phyloP scores from a whole-genome alignment of 805 yeast species.

The Candida ascalaphidarum region DNA sequence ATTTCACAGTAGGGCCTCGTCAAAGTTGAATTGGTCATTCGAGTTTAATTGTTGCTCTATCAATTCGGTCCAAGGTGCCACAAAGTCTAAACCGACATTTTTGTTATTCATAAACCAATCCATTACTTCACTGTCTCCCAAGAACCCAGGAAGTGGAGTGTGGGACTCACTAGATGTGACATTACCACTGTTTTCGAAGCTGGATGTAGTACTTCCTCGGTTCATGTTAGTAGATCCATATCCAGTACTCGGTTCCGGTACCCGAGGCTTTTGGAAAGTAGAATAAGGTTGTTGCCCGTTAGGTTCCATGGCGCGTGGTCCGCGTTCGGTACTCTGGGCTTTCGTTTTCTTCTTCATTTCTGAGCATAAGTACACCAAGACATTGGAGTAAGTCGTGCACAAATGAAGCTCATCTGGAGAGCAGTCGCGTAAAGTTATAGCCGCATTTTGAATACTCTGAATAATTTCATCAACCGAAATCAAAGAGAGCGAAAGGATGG shows the following conservation, averaged over 20 bases:
- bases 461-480: constrained; percentile 68
- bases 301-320: background rate
- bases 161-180: background rate
- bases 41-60: constrained; percentile 54
- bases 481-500: constrained; percentile 50
- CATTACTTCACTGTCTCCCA: constrained; percentile 34
- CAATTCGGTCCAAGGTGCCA: constrained; percentile 77
- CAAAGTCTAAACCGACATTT: constrained; percentile 34
- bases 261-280: background rate
- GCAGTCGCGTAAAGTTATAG: constrained; percentile 68
- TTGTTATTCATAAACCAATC: constrained; percentile 34
- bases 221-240: no score
- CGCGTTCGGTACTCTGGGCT: constrained; percentile 1
- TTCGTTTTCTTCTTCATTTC: constrained; percentile 53
- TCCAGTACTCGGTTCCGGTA: no score
- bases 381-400: constrained; percentile 71
- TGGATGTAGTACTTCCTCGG: constrained; percentile 1
- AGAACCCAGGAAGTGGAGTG: constrained; percentile 12
- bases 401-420: constrained; percentile 86
- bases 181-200: background rate
- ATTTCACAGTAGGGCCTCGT: constrained; percentile 9
- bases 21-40: constrained; percentile 23
- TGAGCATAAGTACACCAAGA: constrained; percentile 65
- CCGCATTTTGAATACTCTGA: constrained; percentile 59
- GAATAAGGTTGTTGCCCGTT: no score